Base-by-base conservation (phyloP, 257 asterid species). In the Solanum habrochaites region DNA sequence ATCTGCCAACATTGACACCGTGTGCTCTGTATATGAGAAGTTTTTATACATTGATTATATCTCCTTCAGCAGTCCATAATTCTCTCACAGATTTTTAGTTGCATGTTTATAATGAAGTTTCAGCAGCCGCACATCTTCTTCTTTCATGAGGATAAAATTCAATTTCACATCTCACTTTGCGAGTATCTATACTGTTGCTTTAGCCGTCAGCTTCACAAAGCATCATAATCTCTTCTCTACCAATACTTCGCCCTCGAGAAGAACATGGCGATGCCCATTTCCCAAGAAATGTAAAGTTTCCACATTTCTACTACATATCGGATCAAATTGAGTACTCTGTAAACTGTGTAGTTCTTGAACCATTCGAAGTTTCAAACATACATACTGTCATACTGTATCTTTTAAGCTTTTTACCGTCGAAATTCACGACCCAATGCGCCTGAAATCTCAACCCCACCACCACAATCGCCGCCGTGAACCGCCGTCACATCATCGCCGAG, bases 401-500 rank as follows among this genome's bases (percentile, higher is more conserved):
- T 56, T 27, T 35, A 8, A n/a, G 9, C 37, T 62, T 70, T 69
- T 47, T 7, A 4, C 70, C 18, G 21, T 73, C 85, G 87, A 89
- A 90, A 95, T 95, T 95, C 92, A 45, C 90, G 92, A 88, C 87
- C 71, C 92, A 60, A 64, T 75, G 35, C 62, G 74, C 69, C 88
- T 45, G 71, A 90, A 88, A 88, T 77, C 90, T 81, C 90, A 20
- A 81, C 71, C 70, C 27, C 89, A 43, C 84, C 81, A 70, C 86
- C 87, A 47, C 86, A 91, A 49, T 58, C 93, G 88, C 91, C 93
- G 92, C 91, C 95, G 92, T 20, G 94, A 90, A 10, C 92, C 89
- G 56, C 93, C 91, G 73, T 90, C 88, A 60, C 90, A 91, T 66
- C 87, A 94, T 37, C 98, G 96, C 83, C 97, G 95, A 3, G 91